phyloP scores from a whole-genome alignment of 352 stramenopile species.

The Pythium aphanidermatum region DNA sequence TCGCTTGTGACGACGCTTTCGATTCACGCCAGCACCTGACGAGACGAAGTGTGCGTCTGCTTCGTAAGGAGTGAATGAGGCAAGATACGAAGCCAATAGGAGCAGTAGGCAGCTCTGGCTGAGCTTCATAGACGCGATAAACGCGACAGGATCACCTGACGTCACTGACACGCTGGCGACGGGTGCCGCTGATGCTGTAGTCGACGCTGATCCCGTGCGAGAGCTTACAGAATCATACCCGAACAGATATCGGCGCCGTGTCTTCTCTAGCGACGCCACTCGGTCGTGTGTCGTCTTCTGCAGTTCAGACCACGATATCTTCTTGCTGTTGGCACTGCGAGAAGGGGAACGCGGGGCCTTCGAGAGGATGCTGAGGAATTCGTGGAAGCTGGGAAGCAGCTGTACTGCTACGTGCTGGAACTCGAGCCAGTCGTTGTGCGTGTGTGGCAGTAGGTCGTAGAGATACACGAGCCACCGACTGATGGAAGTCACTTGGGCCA shows the following conservation, averaged over 20 bases:
- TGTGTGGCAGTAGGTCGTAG: conserved; percentile 18
- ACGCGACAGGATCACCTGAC: conserved; percentile 24
- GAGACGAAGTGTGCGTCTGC: conserved; percentile 68
- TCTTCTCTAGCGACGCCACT: conserved; percentile 38
- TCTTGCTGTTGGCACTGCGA: conserved; percentile 22
- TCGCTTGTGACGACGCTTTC: conserved; percentile 41
- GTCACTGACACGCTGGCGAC: neutral
- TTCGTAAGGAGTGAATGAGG: conserved; percentile 79
- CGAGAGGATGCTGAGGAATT: conserved; percentile 19
- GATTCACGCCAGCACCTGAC: conserved; percentile 38
- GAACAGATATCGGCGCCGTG: conserved; percentile 52
- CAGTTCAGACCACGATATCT: conserved; percentile 23
- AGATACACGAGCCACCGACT: conserved; percentile 17
- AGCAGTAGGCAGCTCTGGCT: conserved; percentile 64
- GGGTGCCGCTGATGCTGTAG: neutral
- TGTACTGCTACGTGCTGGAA: conserved; percentile 25
- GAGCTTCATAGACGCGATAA: conserved; percentile 55
- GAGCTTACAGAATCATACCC: conserved; percentile 43
- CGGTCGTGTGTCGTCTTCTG: conserved; percentile 19
- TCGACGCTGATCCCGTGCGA: neutral
- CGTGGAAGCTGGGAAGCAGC: conserved; percentile 25
- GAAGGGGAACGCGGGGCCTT: neutral
- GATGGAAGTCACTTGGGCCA: conserved; percentile 7
- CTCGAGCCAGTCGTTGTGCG: conserved; percentile 29
- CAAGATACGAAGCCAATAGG: conserved; percentile 63